Evolutionary conservation across 2,329 filamentous ascomycete genomes (phyloP).

Genomic region (Biscogniauxia marginata): DNA sequence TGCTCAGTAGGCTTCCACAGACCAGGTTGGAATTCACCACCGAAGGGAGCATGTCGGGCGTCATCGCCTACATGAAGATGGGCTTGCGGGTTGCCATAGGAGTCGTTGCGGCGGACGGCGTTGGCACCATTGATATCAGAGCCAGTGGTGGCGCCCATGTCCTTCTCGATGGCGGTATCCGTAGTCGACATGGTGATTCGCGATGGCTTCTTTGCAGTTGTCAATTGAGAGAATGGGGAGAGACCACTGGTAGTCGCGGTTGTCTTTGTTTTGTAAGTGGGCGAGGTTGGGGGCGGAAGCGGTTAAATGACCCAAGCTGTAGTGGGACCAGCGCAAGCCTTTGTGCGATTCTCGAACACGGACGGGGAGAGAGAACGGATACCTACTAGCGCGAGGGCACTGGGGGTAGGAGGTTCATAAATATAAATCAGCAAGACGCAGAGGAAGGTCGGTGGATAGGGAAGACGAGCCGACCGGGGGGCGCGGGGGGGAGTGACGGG

Average conservation of each 20-base stretch:
- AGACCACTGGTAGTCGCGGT: background rate
- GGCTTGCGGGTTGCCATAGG: slow-evolving; percentile 41
- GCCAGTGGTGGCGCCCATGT: slow-evolving; percentile 15
- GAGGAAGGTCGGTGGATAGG: background rate
- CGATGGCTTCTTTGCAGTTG: background rate
- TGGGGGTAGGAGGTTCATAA: background rate
- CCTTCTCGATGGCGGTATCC: slow-evolving; percentile 20
- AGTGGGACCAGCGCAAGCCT: background rate
- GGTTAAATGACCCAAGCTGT: background rate
- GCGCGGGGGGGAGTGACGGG: background rate
- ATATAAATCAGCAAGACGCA: background rate
- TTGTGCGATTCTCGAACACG: background rate
- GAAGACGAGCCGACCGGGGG: background rate
- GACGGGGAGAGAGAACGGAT: background rate
- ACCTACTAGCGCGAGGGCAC: background rate
- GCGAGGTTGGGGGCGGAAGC: background rate
- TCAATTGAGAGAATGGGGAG: background rate
- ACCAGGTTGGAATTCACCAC: slow-evolving; percentile 72
- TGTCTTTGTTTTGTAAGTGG: background rate
- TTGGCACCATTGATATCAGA: slow-evolving; percentile 16
- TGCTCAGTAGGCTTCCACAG: slow-evolving; percentile 60
- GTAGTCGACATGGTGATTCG: background rate
- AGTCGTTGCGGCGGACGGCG: slow-evolving; percentile 32
- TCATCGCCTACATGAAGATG: slow-evolving; percentile 35
- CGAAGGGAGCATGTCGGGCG: slow-evolving; percentile 57